These are phyloP conservation scores for Malus sylvestris DNA, from an alignment of 306 rosid species.

Conservation along the genomic window DNA sequence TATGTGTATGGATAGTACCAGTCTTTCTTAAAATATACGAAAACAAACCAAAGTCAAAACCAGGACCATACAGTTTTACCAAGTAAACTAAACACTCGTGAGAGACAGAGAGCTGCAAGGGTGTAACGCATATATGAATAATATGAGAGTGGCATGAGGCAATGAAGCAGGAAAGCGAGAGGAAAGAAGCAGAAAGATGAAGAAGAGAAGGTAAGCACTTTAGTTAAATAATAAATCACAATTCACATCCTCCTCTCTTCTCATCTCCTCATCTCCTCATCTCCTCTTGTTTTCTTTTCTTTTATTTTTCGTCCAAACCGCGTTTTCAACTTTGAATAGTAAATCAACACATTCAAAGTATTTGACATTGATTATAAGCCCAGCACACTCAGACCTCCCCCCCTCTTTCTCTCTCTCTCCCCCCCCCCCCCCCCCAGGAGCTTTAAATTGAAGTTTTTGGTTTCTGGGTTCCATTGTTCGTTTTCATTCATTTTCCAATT, in stretches of 20 bases:
- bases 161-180: background rate
- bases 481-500: background rate
- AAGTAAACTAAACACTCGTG: background rate
- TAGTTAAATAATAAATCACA: background rate
- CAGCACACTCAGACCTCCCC: conserved; percentile 3
- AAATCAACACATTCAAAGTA: conserved; percentile 24
- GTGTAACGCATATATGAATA: background rate
- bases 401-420: background rate
- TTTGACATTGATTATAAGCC: conserved; percentile 20
- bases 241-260: background rate
- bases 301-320: conserved; percentile 41
- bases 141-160: background rate
- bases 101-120: background rate
- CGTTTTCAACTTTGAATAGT: conserved; percentile 40
- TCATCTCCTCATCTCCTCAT: background rate
- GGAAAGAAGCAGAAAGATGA: conserved; percentile 3
- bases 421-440: background rate
- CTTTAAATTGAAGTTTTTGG: background rate
- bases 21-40: background rate
- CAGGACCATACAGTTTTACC: background rate
- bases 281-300: too few species aligned
- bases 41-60: background rate
- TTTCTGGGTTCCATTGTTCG: conserved; percentile 11
- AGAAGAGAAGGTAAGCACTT: conserved; percentile 11
- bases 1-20: too few species aligned